A percentile compares a stretch with the other conserved stretches of the same genome.
phyloP scores from a whole-genome alignment of 371 early-diverging fungal species.

The Chytridium lagenaria region DNA sequence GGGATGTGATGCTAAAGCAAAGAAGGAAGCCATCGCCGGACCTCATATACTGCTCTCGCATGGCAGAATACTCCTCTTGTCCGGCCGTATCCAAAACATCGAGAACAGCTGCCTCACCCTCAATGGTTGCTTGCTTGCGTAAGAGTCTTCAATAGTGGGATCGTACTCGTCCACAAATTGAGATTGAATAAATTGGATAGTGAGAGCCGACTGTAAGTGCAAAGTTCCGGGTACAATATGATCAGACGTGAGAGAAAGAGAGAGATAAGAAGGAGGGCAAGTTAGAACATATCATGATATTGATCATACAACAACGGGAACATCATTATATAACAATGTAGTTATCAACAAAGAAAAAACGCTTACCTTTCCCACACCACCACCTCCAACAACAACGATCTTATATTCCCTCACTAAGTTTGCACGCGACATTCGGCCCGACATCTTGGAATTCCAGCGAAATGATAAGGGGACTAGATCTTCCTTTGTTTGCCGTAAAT shows the following conservation, averaged over 20 bases:
- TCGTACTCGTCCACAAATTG: conserved; percentile 93
- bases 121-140: conserved; percentile 87
- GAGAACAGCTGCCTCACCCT: conserved; percentile 80
- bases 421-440: conserved; percentile 29
- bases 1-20: conserved; percentile 76
- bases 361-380: conserved; percentile 77
- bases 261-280: not conserved
- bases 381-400: conserved; percentile 86
- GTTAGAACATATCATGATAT: not conserved
- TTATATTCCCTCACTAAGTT: conserved; percentile 36
- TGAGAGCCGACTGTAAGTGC: conserved; percentile 88
- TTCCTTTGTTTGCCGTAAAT: no score
- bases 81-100: conserved; percentile 95
- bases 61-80: conserved; percentile 87
- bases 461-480: no score
- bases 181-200: conserved; percentile 89
- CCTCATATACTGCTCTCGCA: conserved; percentile 85
- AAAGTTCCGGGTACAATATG: no score
- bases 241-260: no score
- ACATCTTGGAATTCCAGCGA: no score
- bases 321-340: no score
- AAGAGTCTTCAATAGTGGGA: conserved; percentile 95
- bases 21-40: conserved; percentile 85
- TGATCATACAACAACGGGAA: no score
- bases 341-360: no score